Percentiles rank a stretch among this genome's conserved stretches.
These are phyloP conservation scores for Xylaria sp. DNA, from an alignment of 2,329 filamentous ascomycete genomes.

Conservation along the genomic window DNA sequence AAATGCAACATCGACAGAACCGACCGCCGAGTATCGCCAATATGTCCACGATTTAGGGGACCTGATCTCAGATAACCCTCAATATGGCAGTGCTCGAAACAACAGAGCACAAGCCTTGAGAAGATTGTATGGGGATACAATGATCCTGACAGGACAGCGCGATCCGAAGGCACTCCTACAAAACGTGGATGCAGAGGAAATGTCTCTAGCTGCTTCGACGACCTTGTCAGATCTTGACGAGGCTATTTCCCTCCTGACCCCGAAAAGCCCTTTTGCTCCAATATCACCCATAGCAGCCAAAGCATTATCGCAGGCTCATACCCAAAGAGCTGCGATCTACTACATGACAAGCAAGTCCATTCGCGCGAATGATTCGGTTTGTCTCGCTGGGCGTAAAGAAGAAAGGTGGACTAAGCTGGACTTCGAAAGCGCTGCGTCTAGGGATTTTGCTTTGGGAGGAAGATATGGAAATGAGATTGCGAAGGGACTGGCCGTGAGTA, in stretches of 20 bases:
- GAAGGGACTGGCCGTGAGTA: constrained; percentile 66
- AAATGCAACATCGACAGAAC: constrained; percentile 45
- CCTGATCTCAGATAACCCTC: constrained; percentile 63
- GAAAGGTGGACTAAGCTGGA: constrained; percentile 57
- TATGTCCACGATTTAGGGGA: constrained; percentile 57
- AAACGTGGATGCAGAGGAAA: constrained; percentile 46
- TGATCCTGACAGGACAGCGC: constrained; percentile 53
- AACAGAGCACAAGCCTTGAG: constrained; percentile 74
- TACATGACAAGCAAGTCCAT: constrained; percentile 61
- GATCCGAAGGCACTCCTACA: constrained; percentile 50
- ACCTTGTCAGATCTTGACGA: constrained; percentile 60
- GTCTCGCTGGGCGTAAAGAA: constrained; percentile 52
- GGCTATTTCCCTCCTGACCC: constrained; percentile 65
- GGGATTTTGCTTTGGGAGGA: constrained; percentile 68
- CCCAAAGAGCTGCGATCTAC: constrained; percentile 71
- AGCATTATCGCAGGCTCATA: constrained; percentile 72
- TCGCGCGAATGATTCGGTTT: constrained; percentile 44
- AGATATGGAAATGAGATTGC: constrained; percentile 70
- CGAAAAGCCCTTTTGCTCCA: constrained; percentile 53
- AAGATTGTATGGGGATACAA: constrained; percentile 65
- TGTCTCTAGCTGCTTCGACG: constrained; percentile 46
- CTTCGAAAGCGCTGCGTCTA: constrained; percentile 67
- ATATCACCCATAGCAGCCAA: constrained; percentile 69
- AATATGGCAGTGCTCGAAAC: constrained; percentile 75
- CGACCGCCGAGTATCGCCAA: constrained; percentile 52